Base-by-base conservation (phyloP, 106 monocot genomes). In the Agapanthus africanus region DNA sequence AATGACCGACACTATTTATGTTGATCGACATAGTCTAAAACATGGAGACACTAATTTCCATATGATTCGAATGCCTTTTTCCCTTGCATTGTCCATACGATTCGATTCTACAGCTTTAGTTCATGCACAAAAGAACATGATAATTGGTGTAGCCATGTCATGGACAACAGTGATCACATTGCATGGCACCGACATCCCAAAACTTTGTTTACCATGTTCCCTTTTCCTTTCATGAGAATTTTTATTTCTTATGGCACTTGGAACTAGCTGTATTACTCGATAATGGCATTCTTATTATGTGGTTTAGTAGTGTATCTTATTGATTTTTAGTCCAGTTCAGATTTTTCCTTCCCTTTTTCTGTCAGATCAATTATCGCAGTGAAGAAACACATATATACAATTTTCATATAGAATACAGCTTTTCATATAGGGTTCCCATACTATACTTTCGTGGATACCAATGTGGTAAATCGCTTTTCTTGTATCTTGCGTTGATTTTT, bases 401-500 rank as follows among this genome's bases (percentile, higher is more conserved):
- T 40, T 99, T 83, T 59, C 99, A 99, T 66, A 87, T 99, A 46
- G 65, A 79, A 27, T 99, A 99, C 81, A 93, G 79, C 71, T 90
- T 85, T 70, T 84, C 89, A 34, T 99, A 87, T 69, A 79, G 60
- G 71, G 90, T 83, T 66, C 99, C 99, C 8, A 82, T 93, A 54
- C 75, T 99, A 40, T 99, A 93, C 74, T 99, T 99, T 40, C 89
- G 73, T 36, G 99, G 92, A 73, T 77, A 81, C 66, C 73, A 51
- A 67, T 73, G 36, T 73, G 92, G 99, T 99, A 88, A 54, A 40
- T 40, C 11, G 27, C 25, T 54, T 73, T 14, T 68, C 10, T 49
- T 2, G 41, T 11, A 26, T 68, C 19, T 25, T 11, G 37, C 7
- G 34, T n/a, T n/a, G n/a, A n/a, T n/a, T n/a, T n/a, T n/a, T n/a